Conservation (phyloP, 129 eudicot species). For the Kitagawia praeruptora region DNA sequence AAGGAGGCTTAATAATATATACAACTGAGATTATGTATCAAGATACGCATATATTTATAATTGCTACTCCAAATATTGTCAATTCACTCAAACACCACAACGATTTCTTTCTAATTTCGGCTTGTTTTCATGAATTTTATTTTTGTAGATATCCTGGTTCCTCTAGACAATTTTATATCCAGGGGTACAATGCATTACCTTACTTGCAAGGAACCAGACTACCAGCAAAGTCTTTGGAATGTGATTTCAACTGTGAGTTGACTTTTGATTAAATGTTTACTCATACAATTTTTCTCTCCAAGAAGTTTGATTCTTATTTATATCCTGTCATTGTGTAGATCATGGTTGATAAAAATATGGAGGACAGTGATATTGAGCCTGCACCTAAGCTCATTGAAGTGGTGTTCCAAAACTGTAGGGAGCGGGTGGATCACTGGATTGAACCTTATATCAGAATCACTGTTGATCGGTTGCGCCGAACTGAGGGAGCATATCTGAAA, state of each 20-base stretch:
- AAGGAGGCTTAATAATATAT: no score
- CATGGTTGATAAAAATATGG: slow-evolving; percentile 74
- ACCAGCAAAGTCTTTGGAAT: slow-evolving; percentile 93
- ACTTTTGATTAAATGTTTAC: not conserved
- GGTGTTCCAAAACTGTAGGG: slow-evolving; percentile 80
- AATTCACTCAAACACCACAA: not conserved
- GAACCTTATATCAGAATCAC: slow-evolving; percentile 78
- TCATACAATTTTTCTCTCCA: not conserved
- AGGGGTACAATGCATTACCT: slow-evolving; percentile 74
- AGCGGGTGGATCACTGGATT: slow-evolving; percentile 93
- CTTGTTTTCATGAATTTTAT: slow-evolving; percentile 3
- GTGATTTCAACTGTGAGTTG: slow-evolving; percentile 67
- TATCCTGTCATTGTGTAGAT: slow-evolving; percentile 29
- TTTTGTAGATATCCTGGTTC: slow-evolving; percentile 80
- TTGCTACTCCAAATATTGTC: not conserved
- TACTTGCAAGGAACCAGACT: slow-evolving; percentile 89
- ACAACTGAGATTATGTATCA: no score
- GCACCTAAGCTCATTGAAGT: slow-evolving; percentile 99
- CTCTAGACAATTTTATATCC: slow-evolving; percentile 84
- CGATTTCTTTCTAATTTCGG: not conserved
- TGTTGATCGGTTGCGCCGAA: slow-evolving; percentile 61
- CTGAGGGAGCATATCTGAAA: slow-evolving; percentile 63
- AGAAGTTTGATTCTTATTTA: not conserved
- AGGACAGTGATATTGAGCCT: slow-evolving; percentile 92
- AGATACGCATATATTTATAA: not conserved